Conservation (phyloP, 2,329 filamentous ascomycete genomes). For the Sordariomycetes sp. region DNA sequence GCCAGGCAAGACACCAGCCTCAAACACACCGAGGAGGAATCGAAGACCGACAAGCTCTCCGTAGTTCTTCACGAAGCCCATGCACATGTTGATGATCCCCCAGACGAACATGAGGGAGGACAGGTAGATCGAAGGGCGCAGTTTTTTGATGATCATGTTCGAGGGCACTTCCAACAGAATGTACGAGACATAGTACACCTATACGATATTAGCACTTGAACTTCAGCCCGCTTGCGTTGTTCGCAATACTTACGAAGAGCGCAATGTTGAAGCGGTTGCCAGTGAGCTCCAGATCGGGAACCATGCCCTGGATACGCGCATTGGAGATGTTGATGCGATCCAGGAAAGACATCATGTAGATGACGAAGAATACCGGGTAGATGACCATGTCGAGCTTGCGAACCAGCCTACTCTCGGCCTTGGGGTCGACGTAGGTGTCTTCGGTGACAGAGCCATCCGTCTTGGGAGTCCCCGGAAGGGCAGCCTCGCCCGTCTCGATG, state of each 20-base stretch:
- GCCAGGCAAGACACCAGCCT: slow-evolving; percentile 29
- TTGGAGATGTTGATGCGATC: slow-evolving; percentile 39
- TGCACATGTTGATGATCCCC: slow-evolving; percentile 27
- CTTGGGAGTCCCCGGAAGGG: background rate
- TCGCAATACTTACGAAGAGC: slow-evolving; percentile 17
- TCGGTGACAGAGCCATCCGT: background rate
- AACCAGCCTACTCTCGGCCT: slow-evolving; percentile 24
- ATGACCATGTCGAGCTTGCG: slow-evolving; percentile 31
- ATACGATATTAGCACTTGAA: slow-evolving; percentile 9
- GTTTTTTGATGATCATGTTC: slow-evolving; percentile 32
- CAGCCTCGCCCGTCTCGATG: background rate
- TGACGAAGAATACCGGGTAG: slow-evolving; percentile 26
- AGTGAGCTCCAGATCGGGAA: slow-evolving; percentile 27
- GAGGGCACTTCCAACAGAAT: slow-evolving; percentile 35
- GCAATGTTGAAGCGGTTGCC: slow-evolving; percentile 34
- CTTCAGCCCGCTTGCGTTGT: background rate
- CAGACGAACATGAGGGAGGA: slow-evolving; percentile 27
- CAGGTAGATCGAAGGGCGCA: slow-evolving; percentile 29
- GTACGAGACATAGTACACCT: slow-evolving; percentile 29
- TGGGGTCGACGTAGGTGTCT: slow-evolving; percentile 14
- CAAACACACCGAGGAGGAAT: slow-evolving; percentile 29
- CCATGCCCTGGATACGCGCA: slow-evolving; percentile 33
- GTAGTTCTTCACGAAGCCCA: slow-evolving; percentile 25
- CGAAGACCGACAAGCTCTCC: slow-evolving; percentile 21
- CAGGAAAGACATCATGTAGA: slow-evolving; percentile 32